These are phyloP conservation scores for Spergularia marina DNA, from an alignment of 148 eudicot genomes.

Conservation along the genomic window DNA sequence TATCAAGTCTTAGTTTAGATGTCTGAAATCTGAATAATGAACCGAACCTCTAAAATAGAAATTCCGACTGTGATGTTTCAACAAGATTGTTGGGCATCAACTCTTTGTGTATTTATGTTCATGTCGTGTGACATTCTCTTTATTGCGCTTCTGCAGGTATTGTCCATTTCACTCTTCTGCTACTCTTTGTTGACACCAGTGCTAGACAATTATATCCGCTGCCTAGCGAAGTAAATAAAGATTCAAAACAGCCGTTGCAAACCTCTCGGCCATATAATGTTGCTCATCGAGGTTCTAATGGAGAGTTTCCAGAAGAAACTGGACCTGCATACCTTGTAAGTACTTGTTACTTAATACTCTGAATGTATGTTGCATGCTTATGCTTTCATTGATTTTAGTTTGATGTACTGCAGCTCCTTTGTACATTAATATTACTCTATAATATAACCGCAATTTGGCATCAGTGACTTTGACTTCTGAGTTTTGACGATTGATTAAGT, in stretches of 20 bases:
- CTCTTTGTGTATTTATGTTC: neutral
- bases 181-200: conserved; percentile 54
- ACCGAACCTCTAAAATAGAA: neutral
- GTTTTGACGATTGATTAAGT: too few species aligned
- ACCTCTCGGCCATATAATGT: conserved; percentile 78
- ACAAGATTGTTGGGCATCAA: neutral
- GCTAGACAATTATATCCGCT: conserved; percentile 77
- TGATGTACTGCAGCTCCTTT: neutral
- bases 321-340: conserved; percentile 78
- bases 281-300: conserved; percentile 98
- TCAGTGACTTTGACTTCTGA: too few species aligned
- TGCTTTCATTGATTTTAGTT: neutral
- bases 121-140: neutral
- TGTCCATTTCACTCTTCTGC: conserved; percentile 48
- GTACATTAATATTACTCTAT: neutral
- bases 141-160: conserved; percentile 40
- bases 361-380: neutral
- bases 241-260: conserved; percentile 62
- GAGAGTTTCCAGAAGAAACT: conserved; percentile 95
- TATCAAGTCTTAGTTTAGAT: too few species aligned
- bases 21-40: too few species aligned
- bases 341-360: neutral
- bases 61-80: neutral
- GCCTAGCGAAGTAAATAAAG: conserved; percentile 51
- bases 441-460: neutral